These are phyloP conservation scores for Pseudognaphalium luteoalbum DNA, from an alignment of 129 eudicot genomes.

Conservation along the genomic window DNA sequence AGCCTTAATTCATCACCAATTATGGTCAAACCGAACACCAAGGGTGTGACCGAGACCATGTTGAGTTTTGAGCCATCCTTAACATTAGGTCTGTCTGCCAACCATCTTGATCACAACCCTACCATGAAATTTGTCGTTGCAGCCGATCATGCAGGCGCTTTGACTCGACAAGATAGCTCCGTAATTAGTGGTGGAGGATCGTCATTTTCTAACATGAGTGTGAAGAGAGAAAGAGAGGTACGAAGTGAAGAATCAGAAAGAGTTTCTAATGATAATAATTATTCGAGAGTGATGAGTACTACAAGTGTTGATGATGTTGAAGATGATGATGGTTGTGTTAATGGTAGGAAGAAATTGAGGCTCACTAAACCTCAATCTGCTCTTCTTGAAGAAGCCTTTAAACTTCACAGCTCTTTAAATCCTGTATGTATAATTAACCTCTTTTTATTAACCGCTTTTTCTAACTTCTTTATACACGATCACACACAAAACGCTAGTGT, in stretches of 20 bases:
- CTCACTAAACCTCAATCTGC: constrained; percentile 91
- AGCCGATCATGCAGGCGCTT: constrained; percentile 10
- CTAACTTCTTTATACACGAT: not conserved
- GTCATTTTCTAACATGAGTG: constrained; percentile 63
- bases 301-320: constrained; percentile 53
- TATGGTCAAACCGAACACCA: constrained; percentile 17
- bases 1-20: constrained; percentile 46
- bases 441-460: constrained; percentile 13
- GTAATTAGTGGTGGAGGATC: constrained; percentile 59
- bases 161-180: constrained; percentile 51
- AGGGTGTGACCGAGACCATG: constrained; percentile 15
- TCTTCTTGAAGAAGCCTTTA: constrained; percentile 88
- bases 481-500: constrained; percentile 8
- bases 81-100: constrained; percentile 59
- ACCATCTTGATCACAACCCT: not conserved
- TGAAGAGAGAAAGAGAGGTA: constrained; percentile 64
- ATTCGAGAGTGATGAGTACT: constrained; percentile 32
- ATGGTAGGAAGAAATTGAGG: constrained; percentile 87
- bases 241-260: constrained; percentile 61
- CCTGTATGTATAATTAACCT: constrained; percentile 48
- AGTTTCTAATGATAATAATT: constrained; percentile 34
- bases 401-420: constrained; percentile 81
- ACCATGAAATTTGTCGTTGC: constrained; percentile 16
- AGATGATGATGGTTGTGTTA: constrained; percentile 68
- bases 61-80: constrained; percentile 61